Base-by-base conservation (phyloP, 2,329 filamentous ascomycete species). In the Moelleriella libera region DNA sequence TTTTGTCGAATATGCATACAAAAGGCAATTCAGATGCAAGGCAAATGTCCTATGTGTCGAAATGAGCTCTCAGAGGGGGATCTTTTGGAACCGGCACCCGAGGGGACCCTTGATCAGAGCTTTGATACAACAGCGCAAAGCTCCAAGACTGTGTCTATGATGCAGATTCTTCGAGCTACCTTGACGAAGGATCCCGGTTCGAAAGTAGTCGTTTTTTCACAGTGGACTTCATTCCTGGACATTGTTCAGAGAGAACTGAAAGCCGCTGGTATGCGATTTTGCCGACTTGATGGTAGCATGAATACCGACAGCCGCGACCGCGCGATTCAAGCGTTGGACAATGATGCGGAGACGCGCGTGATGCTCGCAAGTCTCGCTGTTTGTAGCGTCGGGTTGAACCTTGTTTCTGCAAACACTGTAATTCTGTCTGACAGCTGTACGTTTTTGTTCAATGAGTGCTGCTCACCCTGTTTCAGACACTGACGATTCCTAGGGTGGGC, bases 31-130 rank as follows among this genome's bases (percentile, higher is more conserved):
- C 75, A 84, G 48, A 71, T 77, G 1, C 86, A 92, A 58, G 75
- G 82, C 47, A 88, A 83, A 61, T 95, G 89, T 51, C 89, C 88
- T 0, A 82, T 94, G 74, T 94, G 88, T 57, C 82, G 87, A 21
- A 79, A 82, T 5, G 67, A 77, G 34, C 74, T 94, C 12, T 68
- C 73, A 10, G 73, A 80, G 48, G 70, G 69, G 1, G 68, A 74
- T 2, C 68, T 76, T 0, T 74, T 92, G 0, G 84, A 80, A 31
- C 83, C 86, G 1, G 75, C 78, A 1, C 71, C 74, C 1, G 76
- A 82, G 47, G 63, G 65, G 5, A 58, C 68, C 3, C 66, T 66
- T 21, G 67, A 69, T 1, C 67, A 70, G 2, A 68, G 72, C 29
- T 74, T 80, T 5, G 78, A 89, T 54, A 67, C 74, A 0, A 72